Evolutionary conservation across 2,329 filamentous ascomycete genomes (phyloP), one percentile per base, ranked within the genome.

Genomic region (Elsinoe australis): DNA sequence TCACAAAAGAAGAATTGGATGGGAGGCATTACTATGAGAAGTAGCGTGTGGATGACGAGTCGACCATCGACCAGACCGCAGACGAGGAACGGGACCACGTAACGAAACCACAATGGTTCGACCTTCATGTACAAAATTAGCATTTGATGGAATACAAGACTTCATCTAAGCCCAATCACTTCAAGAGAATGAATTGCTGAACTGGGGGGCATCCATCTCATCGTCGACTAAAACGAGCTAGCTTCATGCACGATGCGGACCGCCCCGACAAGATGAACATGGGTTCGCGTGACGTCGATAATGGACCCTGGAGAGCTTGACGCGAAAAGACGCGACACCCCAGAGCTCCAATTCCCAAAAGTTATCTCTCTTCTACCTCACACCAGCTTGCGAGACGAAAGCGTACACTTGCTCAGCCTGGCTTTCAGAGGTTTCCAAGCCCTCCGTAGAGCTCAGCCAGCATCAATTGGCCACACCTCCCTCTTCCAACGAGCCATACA

Each of bases 221-320:
- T n/a, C n/a, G n/a, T n/a, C n/a, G n/a, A n/a, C n/a, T n/a, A n/a
- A n/a, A n/a, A n/a, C n/a, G n/a, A n/a, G n/a, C n/a, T 38, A 38
- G 34, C 34, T 22, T 38, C 34, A 38, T 38, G 34, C 34, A 38
- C 34, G 14, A 22, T 9, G 17, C 34, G 34, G 34, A 38, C 34
- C 34, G 34, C 34, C 14, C 34, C 34, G 34, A 19, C 5, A 21
- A 39, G 18, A 26, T 39, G 18, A 39, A 39, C 35, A 39, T 39
- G 35, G 35, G 35, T 39, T 39, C 35, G 35, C 35, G 35, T 39
- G 35, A 39, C 35, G 35, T 39, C 21, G 35, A 39, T 18, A 39
- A 22, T 21, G 35, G 35, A 39, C 35, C 35, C 35, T 39, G 8
- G 12, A 15, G 17, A 8, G 8, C 17, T 41, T 21, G 21, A 41